Evolutionary conservation across 2,329 filamentous ascomycete species (phyloP).

Genomic region (Fusarium illudens): DNA sequence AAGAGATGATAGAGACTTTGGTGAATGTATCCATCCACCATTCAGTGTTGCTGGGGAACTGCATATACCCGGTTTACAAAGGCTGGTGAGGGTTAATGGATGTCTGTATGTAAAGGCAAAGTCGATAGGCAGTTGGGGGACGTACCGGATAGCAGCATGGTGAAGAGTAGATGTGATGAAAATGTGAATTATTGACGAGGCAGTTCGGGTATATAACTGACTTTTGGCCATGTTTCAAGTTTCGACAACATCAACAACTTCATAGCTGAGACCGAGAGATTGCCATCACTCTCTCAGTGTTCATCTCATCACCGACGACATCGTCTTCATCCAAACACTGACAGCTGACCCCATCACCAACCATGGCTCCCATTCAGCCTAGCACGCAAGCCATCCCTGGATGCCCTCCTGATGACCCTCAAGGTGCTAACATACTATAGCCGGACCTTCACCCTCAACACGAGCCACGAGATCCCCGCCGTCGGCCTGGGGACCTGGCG

Average conservation of each 20-base stretch:
- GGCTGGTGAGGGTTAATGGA: not conserved
- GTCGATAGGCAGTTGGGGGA: not conserved
- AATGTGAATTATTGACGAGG: not conserved
- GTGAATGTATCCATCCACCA: not conserved
- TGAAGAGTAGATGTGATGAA: not conserved
- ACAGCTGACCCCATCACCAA: not conserved
- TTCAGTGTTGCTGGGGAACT: not conserved
- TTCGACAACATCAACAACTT: not conserved
- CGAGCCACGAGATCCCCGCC: slow-evolving; percentile 79
- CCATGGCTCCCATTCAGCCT: slow-evolving; percentile 20
- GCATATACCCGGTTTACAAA: not conserved
- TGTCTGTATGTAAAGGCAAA: not conserved
- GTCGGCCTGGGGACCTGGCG: slow-evolving; percentile 84
- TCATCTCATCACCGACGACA: not conserved
- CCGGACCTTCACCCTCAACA: slow-evolving; percentile 72
- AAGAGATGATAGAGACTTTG: not conserved
- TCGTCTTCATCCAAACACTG: not conserved
- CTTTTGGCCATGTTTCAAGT: not conserved
- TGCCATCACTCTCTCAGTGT: not conserved
- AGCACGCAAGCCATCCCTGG: slow-evolving; percentile 9
- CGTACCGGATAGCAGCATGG: not conserved
- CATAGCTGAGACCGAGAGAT: not conserved
- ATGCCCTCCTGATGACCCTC: not conserved
- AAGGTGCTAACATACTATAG: slow-evolving; percentile 13
- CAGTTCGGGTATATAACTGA: not conserved